These are phyloP conservation scores for Trichoderma harzianum DNA, from an alignment of 2,329 filamentous ascomycete genomes.

Conservation along the genomic window DNA sequence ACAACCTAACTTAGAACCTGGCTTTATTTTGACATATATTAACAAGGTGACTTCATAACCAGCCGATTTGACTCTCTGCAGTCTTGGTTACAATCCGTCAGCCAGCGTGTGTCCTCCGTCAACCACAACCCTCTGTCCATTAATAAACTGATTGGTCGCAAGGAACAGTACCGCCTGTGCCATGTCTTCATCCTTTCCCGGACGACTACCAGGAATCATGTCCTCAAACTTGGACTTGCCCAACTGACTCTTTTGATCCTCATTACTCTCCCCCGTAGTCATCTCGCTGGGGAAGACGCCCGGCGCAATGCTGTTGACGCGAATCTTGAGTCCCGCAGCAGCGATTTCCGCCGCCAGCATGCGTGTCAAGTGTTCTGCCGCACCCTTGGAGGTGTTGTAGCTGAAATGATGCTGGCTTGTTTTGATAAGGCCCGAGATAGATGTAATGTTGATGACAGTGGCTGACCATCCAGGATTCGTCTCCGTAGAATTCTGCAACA, in stretches of 20 bases:
- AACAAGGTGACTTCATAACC: background rate
- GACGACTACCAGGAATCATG: conserved; percentile 61
- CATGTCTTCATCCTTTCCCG: conserved; percentile 68
- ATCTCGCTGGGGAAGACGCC: conserved; percentile 71
- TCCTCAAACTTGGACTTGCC: conserved; percentile 50
- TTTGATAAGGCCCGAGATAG: conserved; percentile 62
- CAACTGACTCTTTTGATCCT: conserved; percentile 56
- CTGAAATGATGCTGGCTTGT: conserved; percentile 62
- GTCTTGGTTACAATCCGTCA: conserved; percentile 26
- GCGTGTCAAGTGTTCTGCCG: conserved; percentile 60
- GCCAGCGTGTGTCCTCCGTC: conserved; percentile 44
- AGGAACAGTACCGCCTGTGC: conserved; percentile 62
- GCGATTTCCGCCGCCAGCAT: conserved; percentile 62
- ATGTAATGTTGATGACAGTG: conserved; percentile 66
- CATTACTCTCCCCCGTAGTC: conserved; percentile 52
- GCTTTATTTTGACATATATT: background rate
- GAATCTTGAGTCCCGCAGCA: conserved; percentile 57
- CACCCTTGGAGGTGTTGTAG: conserved; percentile 63
- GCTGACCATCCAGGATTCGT: conserved; percentile 47
- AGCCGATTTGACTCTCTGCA: background rate
- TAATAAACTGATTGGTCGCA: conserved; percentile 43
- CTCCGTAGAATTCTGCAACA: conserved; percentile 53
- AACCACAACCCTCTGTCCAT: conserved; percentile 42
- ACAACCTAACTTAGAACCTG: accelerated
- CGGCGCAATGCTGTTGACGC: conserved; percentile 70